These are phyloP conservation scores for Miscanthus sacchariflorus DNA, from an alignment of 202 grass and related monocot genomes.

Conservation along the genomic window DNA sequence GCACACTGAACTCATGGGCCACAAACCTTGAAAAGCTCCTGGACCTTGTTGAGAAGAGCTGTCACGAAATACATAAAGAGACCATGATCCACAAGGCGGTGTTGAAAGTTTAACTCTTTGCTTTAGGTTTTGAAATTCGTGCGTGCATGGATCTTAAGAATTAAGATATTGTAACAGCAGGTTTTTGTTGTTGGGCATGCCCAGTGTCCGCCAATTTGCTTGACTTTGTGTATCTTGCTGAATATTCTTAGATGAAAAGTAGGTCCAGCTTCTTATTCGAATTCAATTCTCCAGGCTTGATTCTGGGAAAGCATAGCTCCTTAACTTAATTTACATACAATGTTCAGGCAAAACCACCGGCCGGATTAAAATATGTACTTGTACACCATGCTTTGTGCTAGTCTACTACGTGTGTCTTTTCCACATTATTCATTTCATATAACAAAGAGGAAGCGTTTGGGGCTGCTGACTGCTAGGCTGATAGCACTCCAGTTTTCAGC, in stretches of 20 bases:
- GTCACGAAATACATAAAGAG: slow-evolving; percentile 98
- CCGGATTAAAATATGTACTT: too few species aligned
- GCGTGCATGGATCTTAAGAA: background rate
- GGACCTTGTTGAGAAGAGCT: slow-evolving; percentile 96
- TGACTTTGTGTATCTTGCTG: background rate
- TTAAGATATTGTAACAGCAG: slow-evolving; percentile 24
- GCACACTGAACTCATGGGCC: slow-evolving; percentile 86
- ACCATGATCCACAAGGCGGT: slow-evolving; percentile 94
- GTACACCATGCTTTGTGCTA: too few species aligned
- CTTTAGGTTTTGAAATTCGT: slow-evolving; percentile 30
- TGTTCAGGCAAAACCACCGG: too few species aligned
- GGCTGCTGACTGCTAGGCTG: too few species aligned
- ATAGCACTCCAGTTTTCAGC: too few species aligned
- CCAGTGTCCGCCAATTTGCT: background rate
- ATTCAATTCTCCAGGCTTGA: background rate
- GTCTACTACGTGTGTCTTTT: too few species aligned
- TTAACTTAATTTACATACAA: too few species aligned
- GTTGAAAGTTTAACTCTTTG: slow-evolving; percentile 63
- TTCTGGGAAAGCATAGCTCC: too few species aligned
- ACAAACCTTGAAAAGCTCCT: slow-evolving; percentile 91
- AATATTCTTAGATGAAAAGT: slow-evolving; percentile 29
- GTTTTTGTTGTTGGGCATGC: slow-evolving; percentile 30
- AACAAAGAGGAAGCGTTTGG: too few species aligned
- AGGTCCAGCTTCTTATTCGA: background rate
- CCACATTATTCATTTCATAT: too few species aligned